Conservation (phyloP, 73 alveolate genomes). For the Breviolum minutum region DNA sequence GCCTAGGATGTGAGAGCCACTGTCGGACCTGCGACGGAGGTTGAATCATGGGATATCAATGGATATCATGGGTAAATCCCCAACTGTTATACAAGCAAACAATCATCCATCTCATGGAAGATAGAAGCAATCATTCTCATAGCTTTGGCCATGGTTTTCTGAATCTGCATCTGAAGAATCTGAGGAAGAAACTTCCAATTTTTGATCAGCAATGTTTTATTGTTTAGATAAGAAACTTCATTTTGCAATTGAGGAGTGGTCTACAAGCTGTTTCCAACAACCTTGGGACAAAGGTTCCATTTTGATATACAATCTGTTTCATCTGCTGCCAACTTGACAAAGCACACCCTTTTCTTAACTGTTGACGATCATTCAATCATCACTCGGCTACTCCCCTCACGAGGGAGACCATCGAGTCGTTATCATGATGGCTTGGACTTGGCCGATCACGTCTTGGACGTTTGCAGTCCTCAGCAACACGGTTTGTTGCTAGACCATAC, state of each 20-base stretch:
- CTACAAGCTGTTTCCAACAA: too few relatives aligned
- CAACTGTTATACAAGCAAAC: neutral
- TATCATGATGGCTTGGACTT: slow-evolving; percentile 13
- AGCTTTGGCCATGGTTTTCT: too few relatives aligned
- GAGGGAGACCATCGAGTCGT: neutral
- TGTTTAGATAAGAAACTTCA: too few relatives aligned
- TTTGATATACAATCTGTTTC: too few relatives aligned
- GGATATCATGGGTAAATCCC: neutral
- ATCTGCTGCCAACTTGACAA: too few relatives aligned
- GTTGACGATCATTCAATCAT: neutral
- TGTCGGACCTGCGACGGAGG: slow-evolving; percentile 12
- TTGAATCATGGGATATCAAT: neutral
- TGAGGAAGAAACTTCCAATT: too few relatives aligned
- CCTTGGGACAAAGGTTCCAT: too few relatives aligned
- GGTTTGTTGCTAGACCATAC: too few relatives aligned
- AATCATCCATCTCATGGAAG: neutral
- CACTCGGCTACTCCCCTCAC: neutral
- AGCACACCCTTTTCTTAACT: neutral
- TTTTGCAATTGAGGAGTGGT: too few relatives aligned
- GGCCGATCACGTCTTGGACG: slow-evolving; percentile 47
- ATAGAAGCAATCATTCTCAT: neutral
- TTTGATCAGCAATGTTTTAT: too few relatives aligned
- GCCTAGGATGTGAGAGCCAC: neutral
- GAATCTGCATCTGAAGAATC: too few relatives aligned
- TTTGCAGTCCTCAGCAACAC: slow-evolving; percentile 16